Conservation (phyloP, 768 basidiomycete species). For the Trametes cinnabarina region DNA sequence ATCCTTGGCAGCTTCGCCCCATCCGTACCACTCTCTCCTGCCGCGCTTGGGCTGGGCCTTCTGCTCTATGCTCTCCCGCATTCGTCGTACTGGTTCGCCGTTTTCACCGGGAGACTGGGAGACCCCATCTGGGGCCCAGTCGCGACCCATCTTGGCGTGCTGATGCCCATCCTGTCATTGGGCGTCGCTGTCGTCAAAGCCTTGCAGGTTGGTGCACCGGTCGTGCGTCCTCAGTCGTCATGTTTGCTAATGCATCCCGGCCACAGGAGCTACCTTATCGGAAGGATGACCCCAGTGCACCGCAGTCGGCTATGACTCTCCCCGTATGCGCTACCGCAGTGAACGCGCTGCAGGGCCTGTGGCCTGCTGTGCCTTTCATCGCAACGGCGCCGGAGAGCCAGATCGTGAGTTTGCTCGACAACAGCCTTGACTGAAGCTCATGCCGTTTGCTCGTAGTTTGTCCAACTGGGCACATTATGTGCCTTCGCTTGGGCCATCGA, state of each 20-base stretch:
- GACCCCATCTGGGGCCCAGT: conserved; percentile 58
- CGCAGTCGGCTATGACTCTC: conserved; percentile 25
- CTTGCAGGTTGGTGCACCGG: conserved; percentile 36
- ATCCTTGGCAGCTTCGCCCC: conserved; percentile 35
- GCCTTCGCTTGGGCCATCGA: conserved; percentile 18
- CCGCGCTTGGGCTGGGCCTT: conserved; percentile 38
- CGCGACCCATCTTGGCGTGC: conserved; percentile 52
- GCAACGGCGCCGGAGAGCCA: conserved; percentile 13
- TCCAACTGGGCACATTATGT: conserved; percentile 15
- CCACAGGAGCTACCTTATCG: conserved; percentile 16
- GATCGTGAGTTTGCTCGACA: background rate
- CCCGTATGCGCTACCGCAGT: conserved; percentile 29
- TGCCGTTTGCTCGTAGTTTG: conserved; percentile 9
- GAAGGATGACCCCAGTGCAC: conserved; percentile 14
- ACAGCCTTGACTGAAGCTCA: background rate
- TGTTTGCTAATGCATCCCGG: background rate
- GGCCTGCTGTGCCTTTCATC: conserved; percentile 22
- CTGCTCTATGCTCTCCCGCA: conserved; percentile 50
- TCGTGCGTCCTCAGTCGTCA: background rate
- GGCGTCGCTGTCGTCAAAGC: conserved; percentile 46
- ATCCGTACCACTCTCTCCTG: conserved; percentile 31
- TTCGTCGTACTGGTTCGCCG: conserved; percentile 65
- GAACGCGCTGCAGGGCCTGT: conserved; percentile 27
- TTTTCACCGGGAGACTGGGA: conserved; percentile 52
- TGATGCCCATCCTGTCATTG: conserved; percentile 56